Evolutionary conservation across 106 monocot species (phyloP), one percentile per base, ranked within the genome.

Genomic region (Phalaenopsis aphrodite): DNA sequence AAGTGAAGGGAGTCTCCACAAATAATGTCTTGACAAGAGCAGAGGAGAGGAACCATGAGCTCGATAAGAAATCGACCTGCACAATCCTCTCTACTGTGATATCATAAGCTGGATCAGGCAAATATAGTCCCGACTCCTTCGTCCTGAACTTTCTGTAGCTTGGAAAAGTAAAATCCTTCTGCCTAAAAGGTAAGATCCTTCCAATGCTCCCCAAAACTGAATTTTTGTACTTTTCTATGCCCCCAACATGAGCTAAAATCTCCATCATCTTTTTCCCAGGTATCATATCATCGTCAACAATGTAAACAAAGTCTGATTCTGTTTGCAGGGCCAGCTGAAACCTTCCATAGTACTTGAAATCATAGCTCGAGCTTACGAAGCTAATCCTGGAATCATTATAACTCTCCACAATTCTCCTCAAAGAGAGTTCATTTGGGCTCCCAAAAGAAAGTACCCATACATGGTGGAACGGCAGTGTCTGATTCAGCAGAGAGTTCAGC

Each of bases 281-380:
- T 19, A 99, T 99, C 95, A 99, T 95, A 75, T 99, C 99, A 75
- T 99, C 99, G 52, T 99, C 99, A 3, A 99, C 76, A 55, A 99
- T 89, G 78, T 99, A 99, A n/a, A 99, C 91, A 74, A 99, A 99
- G 65, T 99, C 95, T 0, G 91, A 81, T 37, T 95, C 95, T 4
- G 99, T 86, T 85, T 99, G 99, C 15, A 99, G 83, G 1, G 99
- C 99, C 92, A 95, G 90, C 85, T 99, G 99, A 82, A 99, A 99
- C 57, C 98, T 76, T 5, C 98, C 98, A 46, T 92, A 98, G 82
- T 98, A 98, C 87, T 98, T 98, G 89, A 98, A 98, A 78, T 98
- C 98, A 52, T 94, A 93, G 80, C 87, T 91, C 5, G 98, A 98
- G 72, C 92, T 90, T 67, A 99, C 79, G 85, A 99, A 99, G 90